These are phyloP conservation scores for Bacidia rubella DNA, from an alignment of 495 filamentous ascomycete species.

Conservation along the genomic window DNA sequence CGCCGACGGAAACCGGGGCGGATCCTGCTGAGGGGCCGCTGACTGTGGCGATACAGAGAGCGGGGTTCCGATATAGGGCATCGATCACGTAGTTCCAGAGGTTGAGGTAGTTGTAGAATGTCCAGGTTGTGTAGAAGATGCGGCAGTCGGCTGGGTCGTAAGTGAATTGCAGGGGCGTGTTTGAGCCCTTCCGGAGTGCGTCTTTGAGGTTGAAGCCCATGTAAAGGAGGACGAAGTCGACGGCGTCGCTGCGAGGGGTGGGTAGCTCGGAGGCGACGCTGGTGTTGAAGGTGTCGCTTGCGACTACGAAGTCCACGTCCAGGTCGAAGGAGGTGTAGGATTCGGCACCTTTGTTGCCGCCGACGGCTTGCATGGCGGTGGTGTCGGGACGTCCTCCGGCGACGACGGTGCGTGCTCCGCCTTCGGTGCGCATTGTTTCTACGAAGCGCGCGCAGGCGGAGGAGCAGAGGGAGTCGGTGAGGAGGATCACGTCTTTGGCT, in stretches of 20 bases:
- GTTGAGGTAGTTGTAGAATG: conserved; percentile 26
- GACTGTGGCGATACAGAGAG: conserved; percentile 12
- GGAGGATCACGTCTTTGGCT: conserved; percentile 35
- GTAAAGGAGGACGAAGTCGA: conserved; percentile 22
- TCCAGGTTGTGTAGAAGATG: conserved; percentile 38
- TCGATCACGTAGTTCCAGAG: conserved; percentile 33
- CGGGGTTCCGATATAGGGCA: conserved; percentile 16
- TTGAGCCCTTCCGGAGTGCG: conserved; percentile 21
- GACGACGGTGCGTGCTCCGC: conserved; percentile 34
- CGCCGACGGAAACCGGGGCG: conserved; percentile 4
- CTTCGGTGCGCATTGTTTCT: conserved; percentile 38
- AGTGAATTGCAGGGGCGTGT: conserved; percentile 38
- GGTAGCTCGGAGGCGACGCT: conserved; percentile 16
- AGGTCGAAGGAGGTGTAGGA: conserved; percentile 16
- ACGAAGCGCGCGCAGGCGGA: conserved; percentile 39
- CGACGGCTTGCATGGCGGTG: conserved; percentile 32
- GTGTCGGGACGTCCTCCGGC: conserved; percentile 32
- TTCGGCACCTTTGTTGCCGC: conserved; percentile 25
- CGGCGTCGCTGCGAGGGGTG: conserved; percentile 11
- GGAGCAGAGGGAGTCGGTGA: conserved; percentile 37
- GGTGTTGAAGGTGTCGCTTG: conserved; percentile 15
- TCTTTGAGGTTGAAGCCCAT: conserved; percentile 29
- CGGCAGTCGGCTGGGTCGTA: conserved; percentile 41
- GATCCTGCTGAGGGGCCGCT: not conserved
- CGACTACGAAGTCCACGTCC: conserved; percentile 21